phyloP scores from a whole-genome alignment of 176 grass and related monocot species.

The Elaeis guineensis region DNA sequence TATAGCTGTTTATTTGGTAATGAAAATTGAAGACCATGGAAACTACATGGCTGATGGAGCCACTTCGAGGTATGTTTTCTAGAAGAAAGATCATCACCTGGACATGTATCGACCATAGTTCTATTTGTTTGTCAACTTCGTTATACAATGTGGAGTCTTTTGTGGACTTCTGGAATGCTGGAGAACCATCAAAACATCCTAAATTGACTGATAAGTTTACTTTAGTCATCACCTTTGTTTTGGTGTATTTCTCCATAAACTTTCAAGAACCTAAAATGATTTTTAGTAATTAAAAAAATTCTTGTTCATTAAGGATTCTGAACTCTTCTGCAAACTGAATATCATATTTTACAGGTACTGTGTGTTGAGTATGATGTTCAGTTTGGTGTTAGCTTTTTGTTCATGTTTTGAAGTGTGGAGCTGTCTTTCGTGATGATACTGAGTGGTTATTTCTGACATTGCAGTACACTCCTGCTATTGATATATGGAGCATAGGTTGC shows the following conservation, averaged over 20 bases:
- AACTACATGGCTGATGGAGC: too few relatives aligned
- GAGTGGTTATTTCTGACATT: slow-evolving; percentile 26
- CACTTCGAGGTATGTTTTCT: too few relatives aligned
- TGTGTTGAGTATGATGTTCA: slow-evolving; percentile 14
- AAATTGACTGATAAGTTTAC: too few relatives aligned
- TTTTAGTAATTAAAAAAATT: slow-evolving; percentile 9
- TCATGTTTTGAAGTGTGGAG: neutral
- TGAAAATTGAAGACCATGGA: too few relatives aligned
- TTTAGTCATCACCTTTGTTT: neutral
- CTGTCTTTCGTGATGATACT: slow-evolving; percentile 1
- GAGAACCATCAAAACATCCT: too few relatives aligned
- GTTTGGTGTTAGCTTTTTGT: slow-evolving; percentile 3
- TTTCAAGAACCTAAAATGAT: neutral
- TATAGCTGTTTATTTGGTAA: too few relatives aligned
- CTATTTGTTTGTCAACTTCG: too few relatives aligned
- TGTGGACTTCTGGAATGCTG: too few relatives aligned
- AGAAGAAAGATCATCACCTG: too few relatives aligned
- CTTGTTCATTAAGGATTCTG: slow-evolving; percentile 26
- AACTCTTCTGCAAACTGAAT: slow-evolving; percentile 18
- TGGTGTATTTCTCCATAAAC: neutral
- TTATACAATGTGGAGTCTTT: too few relatives aligned
- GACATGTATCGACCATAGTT: too few relatives aligned
- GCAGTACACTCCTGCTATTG: slow-evolving; percentile 93
- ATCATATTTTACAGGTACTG: slow-evolving; percentile 19
- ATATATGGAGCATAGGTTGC: slow-evolving; percentile 99